Evolutionary conservation across 78 protist genomes (phyloP), one percentile per base, ranked within the genome.

Genomic region (Tieghemostelium lacteum): DNA sequence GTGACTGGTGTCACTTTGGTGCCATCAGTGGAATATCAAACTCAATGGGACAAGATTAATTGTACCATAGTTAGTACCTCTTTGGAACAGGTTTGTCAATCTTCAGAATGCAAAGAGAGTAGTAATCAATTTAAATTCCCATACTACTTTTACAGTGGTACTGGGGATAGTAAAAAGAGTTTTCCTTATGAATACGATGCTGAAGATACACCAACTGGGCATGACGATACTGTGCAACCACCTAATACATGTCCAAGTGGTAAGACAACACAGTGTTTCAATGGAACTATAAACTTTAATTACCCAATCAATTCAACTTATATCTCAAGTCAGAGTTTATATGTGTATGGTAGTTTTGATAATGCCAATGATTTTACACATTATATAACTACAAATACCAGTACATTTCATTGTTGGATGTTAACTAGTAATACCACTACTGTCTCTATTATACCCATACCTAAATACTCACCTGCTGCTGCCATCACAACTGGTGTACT

Each of bases 171-270:
- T 39, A 77, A 77, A 34, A 72, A 49, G 26, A 28, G 69, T 2
- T 83, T 83, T 60, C 89, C 89, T 17, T 83, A 54, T 49, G 89
- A 83, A 60, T 83, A 83, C 31, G 89, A 83, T 39, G 65, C n/a
- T 1, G 64, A 22, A 24, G 75, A 66, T 22, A 29, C 54, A 54
- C 71, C 89, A 26, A 26, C 26, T 26, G 36, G 36, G 0, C 37
- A 45, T 17, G 50, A n/a, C n/a, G 55, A 65, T 39, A 2, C 54
- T 3, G 66, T 75, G 0, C 60, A 71, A 36, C 69, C 75, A 1
- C 17, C n/a, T n/a, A 45, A 45, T 45, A 45, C 52, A 45, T 45
- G 52, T 45, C 31, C 29, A 6, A 14, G 3, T 29, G 52, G 52
- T 45, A 28, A 20, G 20, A 37, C 24, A n/a, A 12, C 6, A 31